Percentiles rank a stretch among this genome's conserved stretches.
Evolutionary conservation across 2,329 filamentous ascomycete species (phyloP).

Genomic region (Fusarium sp.): DNA sequence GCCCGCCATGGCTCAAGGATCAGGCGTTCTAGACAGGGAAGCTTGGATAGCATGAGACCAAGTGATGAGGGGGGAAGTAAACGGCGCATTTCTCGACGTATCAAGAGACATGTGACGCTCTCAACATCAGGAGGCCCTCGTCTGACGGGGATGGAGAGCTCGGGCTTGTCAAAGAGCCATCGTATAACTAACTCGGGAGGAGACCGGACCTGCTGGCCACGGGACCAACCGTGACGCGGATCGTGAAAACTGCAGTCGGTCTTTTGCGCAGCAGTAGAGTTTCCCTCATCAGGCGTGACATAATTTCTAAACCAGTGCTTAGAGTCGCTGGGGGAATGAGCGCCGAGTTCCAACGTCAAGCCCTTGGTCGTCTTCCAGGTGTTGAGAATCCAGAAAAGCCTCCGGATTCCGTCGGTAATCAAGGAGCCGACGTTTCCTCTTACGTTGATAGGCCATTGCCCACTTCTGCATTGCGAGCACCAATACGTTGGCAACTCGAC

Average conservation of each 20-base stretch:
- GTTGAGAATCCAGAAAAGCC: constrained; percentile 47
- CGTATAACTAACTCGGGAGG: constrained; percentile 39
- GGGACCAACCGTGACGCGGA: constrained; percentile 46
- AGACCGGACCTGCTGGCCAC: constrained; percentile 40
- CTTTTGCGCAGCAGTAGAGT: not conserved
- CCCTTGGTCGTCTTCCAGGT: constrained; percentile 41
- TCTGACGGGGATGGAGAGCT: not conserved
- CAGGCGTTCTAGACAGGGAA: constrained; percentile 45
- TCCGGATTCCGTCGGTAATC: constrained; percentile 38
- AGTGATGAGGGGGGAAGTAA: constrained; percentile 28
- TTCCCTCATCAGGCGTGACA: constrained; percentile 37
- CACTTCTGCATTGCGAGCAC: too few species aligned
- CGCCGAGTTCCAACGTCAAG: constrained; percentile 50
- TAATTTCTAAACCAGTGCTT: constrained; percentile 50
- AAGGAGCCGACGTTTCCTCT: constrained; percentile 8
- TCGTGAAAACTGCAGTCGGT: constrained; percentile 37
- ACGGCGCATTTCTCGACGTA: constrained; percentile 51
- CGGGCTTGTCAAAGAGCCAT: constrained; percentile 41
- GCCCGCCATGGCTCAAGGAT: constrained; percentile 50
- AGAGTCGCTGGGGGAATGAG: constrained; percentile 49
- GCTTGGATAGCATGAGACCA: constrained; percentile 31
- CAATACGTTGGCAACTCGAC: constrained; percentile 47
- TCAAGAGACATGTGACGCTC: constrained; percentile 46
- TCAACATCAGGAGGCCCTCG: constrained; percentile 37
- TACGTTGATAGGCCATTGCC: too few species aligned